Evolutionary conservation across 2,329 filamentous ascomycete species (phyloP).

Genomic region (Penicillium brevicompactum): DNA sequence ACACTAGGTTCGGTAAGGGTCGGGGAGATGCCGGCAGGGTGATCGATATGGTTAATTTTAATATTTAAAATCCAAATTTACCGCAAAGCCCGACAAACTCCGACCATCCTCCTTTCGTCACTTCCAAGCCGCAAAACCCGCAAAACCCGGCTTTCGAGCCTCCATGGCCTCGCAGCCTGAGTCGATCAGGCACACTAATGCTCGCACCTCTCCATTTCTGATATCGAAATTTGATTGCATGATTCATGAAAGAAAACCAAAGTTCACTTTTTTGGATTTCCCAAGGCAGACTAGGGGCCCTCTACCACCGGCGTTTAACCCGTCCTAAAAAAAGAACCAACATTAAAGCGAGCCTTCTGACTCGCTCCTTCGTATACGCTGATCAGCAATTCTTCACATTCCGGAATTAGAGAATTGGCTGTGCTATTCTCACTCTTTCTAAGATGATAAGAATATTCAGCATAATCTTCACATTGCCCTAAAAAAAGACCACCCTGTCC

Average conservation of each 20-base stretch:
- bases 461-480: neutral
- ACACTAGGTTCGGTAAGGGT: neutral
- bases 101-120: neutral
- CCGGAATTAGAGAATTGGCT: neutral
- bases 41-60: neutral
- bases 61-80: neutral
- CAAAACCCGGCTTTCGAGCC: neutral
- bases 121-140: neutral
- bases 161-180: neutral
- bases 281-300: conserved; percentile 1
- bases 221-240: neutral
- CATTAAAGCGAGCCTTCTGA: conserved; percentile 10
- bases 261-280: neutral
- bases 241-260: neutral
- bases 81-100: neutral
- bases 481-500: neutral
- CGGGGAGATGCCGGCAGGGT: neutral
- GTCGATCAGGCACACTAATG: neutral
- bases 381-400: neutral
- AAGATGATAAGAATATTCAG: neutral
- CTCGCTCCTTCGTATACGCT: conserved; percentile 8
- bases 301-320: neutral
- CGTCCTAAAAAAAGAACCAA: conserved; percentile 26
- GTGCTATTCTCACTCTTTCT: neutral
- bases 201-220: neutral